These are phyloP conservation scores for Xylaria sp. DNA, from an alignment of 2,329 filamentous ascomycete species.

Conservation along the genomic window DNA sequence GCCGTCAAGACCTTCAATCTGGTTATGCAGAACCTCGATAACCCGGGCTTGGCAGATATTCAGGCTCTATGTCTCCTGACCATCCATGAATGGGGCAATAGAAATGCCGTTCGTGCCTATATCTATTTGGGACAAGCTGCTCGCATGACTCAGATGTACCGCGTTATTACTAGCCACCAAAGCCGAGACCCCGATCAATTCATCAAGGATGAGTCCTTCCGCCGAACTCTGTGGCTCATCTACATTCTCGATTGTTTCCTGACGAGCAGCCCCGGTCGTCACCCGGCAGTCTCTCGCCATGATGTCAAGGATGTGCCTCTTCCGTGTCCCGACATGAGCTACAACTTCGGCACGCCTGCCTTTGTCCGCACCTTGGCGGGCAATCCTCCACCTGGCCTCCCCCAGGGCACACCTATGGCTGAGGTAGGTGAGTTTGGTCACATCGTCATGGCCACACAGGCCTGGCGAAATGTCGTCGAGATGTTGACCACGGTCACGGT, in stretches of 20 bases:
- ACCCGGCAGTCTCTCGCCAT: slow-evolving; percentile 63
- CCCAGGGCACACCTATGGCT: slow-evolving; percentile 53
- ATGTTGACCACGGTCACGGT: slow-evolving; percentile 67
- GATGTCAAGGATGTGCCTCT: slow-evolving; percentile 66
- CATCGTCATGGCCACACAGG: slow-evolving; percentile 68
- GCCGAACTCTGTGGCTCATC: slow-evolving; percentile 69
- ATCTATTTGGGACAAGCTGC: slow-evolving; percentile 70
- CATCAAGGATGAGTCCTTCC: slow-evolving; percentile 69
- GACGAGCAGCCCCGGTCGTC: slow-evolving; percentile 69
- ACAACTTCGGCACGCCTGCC: slow-evolving; percentile 69
- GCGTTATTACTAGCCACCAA: slow-evolving; percentile 66
- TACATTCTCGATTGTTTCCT: slow-evolving; percentile 71
- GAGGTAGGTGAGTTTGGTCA: slow-evolving; percentile 71
- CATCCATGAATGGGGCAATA: slow-evolving; percentile 70
- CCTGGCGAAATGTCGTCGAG: slow-evolving; percentile 70
- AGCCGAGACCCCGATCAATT: slow-evolving; percentile 66
- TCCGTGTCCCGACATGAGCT: slow-evolving; percentile 70
- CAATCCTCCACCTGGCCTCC: slow-evolving; percentile 51
- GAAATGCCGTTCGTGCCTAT: slow-evolving; percentile 70
- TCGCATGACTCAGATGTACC: slow-evolving; percentile 73
- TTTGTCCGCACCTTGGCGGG: slow-evolving; percentile 65
- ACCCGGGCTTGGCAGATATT: slow-evolving; percentile 68
- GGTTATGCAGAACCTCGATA: slow-evolving; percentile 68
- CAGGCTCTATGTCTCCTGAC: slow-evolving; percentile 69
- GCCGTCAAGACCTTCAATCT: slow-evolving; percentile 66